A percentile compares a stretch with the other conserved stretches of the same genome.
Evolutionary conservation across 495 filamentous ascomycete species (phyloP).

Genomic region (Hypoxylon crocopeplum): DNA sequence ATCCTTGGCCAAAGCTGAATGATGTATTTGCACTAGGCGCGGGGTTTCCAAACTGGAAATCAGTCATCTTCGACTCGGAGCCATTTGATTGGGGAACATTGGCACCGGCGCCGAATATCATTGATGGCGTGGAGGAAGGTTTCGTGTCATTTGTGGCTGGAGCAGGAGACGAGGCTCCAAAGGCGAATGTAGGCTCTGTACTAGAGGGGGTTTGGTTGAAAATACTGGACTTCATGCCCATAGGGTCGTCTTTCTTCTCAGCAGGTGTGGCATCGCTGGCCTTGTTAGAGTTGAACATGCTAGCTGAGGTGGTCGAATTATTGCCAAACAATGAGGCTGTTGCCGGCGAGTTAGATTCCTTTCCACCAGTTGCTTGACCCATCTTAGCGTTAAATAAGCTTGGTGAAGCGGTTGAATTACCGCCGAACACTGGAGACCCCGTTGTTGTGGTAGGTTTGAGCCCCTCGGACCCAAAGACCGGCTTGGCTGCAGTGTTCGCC

Average conservation of each 20-base stretch:
- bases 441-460: conserved; percentile 30
- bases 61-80: conserved; percentile 26
- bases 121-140: conserved; percentile 11
- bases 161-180: conserved; percentile 26
- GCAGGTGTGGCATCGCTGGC: conserved; percentile 28
- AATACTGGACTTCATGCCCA: conserved; percentile 26
- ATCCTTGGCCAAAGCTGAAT: conserved; percentile 37
- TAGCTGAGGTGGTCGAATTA: conserved; percentile 13
- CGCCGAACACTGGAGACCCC: conserved; percentile 39
- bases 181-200: conserved; percentile 29
- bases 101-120: conserved; percentile 25
- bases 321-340: conserved; percentile 39
- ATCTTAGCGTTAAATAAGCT: conserved; percentile 25
- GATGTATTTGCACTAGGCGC: conserved; percentile 3
- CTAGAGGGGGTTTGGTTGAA: conserved; percentile 24
- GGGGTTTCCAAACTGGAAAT: conserved; percentile 33
- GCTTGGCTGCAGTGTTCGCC: conserved; percentile 17
- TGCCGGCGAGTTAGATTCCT: conserved; percentile 29
- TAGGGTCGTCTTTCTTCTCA: conserved; percentile 36
- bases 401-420: conserved; percentile 19
- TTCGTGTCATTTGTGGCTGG: conserved; percentile 5
- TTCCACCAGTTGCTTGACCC: conserved; percentile 39
- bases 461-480: conserved; percentile 39
- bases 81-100: conserved; percentile 14
- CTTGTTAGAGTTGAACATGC: conserved; percentile 26